Base-by-base conservation (phyloP, 768 basidiomycete genomes). In the Pulveroboletus sp. region DNA sequence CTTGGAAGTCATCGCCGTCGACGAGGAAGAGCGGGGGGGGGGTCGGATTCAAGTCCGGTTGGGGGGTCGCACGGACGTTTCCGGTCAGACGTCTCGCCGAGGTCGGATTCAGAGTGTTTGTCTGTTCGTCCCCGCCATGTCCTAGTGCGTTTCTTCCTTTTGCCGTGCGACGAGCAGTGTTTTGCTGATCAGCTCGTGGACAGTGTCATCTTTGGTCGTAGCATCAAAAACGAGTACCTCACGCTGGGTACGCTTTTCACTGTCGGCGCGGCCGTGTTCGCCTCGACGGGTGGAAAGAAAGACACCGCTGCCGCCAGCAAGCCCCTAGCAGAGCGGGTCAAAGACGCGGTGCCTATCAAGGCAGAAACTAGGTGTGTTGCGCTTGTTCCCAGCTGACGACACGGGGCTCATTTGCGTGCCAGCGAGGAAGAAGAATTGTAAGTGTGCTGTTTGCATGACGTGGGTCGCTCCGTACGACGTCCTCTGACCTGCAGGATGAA, bases 381-480 rank as follows among this genome's bases (percentile, higher is more conserved):
- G n/a, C 8, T 10, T 18, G 24, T 43, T 39, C 3, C 11, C 15
- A 3, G n/a, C 11, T 21, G 7, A 41, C 10, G 9, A 27, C 37
- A 11, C 33, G 17, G 15, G 3, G 33, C 57, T 66, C 7, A 65
- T 8, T 6, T 33, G 3, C 41, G 10, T 43, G 28, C 43, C 46
- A 91, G 88, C 54, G 88, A 92, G 68, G 90, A 93, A 66, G 89
- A 89, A 64, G 75, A 83, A 56, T 92, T 92, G 89, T 92, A 72
- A 68, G 80, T 81, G 65, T 57, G 37, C 36, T 32, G 33, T 44
- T 52, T 57, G 32, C 33, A 51, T 17, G 35, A 32, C 18, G 47
- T 32, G 18, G 26, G 46, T 51, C 33, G 48, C 59, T 58, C 58
- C 59, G 63, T 62, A 68, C 61, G 68, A 60, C 60, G 66, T 50